A percentile compares a stretch with the other conserved stretches of the same genome.
phyloP scores from a whole-genome alignment of 2,329 filamentous ascomycete species.

The Ilyonectria destructans region DNA sequence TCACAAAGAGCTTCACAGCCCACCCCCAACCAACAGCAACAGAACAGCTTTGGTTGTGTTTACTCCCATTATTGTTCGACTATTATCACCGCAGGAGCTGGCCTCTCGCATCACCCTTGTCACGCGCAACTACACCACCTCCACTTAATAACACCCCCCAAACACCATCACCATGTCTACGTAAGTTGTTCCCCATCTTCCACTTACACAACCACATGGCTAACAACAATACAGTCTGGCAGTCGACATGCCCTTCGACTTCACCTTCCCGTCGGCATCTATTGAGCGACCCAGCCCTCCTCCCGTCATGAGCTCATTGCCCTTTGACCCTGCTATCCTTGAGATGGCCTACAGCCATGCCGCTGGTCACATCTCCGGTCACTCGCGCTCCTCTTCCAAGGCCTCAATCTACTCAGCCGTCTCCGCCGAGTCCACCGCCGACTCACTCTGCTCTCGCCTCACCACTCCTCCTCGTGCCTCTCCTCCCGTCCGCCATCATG shows the following conservation, averaged over 20 bases:
- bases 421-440: conserved; percentile 73
- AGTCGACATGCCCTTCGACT: conserved; percentile 76
- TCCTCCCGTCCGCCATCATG: conserved; percentile 84
- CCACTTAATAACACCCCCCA: conserved; percentile 39
- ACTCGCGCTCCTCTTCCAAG: conserved; percentile 77
- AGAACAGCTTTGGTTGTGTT: conserved; percentile 11
- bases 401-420: conserved; percentile 75
- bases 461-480: conserved; percentile 77
- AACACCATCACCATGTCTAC: conserved; percentile 52
- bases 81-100: conserved; percentile 40
- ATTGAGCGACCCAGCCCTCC: conserved; percentile 53
- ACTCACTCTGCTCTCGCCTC: conserved; percentile 78
- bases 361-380: conserved; percentile 57
- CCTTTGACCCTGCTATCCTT: conserved; percentile 71
- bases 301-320: conserved; percentile 56
- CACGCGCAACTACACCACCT: conserved; percentile 35
- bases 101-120: conserved; percentile 41
- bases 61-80: conserved; percentile 33
- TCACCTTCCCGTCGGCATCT: conserved; percentile 65
- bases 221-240: conserved; percentile 66
- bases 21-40: conserved; percentile 9
- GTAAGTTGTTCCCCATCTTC: conserved; percentile 48
- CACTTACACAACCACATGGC: conserved; percentile 27
- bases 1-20: conserved; percentile 14
- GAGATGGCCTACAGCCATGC: conserved; percentile 66